Evolutionary conservation across 768 basidiomycete species (phyloP), one percentile per base, ranked within the genome.

Genomic region (Crepidotus variabilis): DNA sequence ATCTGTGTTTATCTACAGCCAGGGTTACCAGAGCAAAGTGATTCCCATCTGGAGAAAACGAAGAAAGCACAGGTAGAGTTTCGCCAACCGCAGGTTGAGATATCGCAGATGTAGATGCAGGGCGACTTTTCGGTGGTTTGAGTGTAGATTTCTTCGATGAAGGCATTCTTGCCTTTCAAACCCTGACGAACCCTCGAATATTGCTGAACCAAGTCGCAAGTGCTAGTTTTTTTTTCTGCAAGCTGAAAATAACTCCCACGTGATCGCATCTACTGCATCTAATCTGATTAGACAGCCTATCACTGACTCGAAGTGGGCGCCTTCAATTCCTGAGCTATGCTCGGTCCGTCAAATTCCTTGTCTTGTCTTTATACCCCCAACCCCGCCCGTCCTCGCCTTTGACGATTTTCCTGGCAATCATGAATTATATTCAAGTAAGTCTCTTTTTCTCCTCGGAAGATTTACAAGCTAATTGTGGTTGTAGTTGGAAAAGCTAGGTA

Each of bases 401-500:
- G 43, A 28, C 50, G 18, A 21, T 22, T 21, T 21, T 24, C 9
- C 14, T 23, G 22, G 28, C 22, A 28, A 58, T 54, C 55, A 79
- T 77, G 74, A 83, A 83, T 61, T 83, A 83, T 61, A 80, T 83
- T 50, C 81, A 82, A 74, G 82, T 76, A 61, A 62, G 71, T 52
- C 4, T 34, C 22, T 18, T 52, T 32, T 43, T 59, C 6, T 53
- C 53, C 14, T 20, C 18, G 36, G 8, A 28, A 21, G 6, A 24
- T 13, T 52, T 24, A 39, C 51, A 58, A 55, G 52, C 50, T 57
- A 51, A 32, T 57, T 53, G 5, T 52, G n/a, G 46, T 18, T 49
- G 3, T 62, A 94, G 87, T 78, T 97, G 51, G 94, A 97, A 77
- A 97, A 96, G 76, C 77, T 97, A 62, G 94, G 92, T 77, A 64